Evolutionary conservation across 148 eudicot genomes (phyloP).

Genomic region (Diospyros kaki): DNA sequence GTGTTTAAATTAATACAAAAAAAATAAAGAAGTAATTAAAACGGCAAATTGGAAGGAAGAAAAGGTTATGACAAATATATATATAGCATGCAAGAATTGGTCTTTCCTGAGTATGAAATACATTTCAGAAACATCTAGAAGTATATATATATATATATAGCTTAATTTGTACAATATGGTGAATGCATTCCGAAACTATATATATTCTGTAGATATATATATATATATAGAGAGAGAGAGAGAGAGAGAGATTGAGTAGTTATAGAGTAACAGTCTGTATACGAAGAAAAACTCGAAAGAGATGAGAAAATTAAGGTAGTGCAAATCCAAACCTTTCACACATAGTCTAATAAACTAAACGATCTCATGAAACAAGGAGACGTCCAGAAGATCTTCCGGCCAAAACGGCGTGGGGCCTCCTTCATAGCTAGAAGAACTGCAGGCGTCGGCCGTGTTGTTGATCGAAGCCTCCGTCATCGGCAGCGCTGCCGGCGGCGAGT

Average conservation of each 20-base stretch:
- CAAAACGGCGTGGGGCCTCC: slow-evolving; percentile 40
- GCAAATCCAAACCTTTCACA: slow-evolving; percentile 16
- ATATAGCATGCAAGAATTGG: too few species aligned
- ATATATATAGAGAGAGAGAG: not conserved
- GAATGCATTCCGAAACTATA: not conserved
- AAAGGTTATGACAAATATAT: too few species aligned
- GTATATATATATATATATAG: not conserved
- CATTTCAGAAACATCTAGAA: not conserved
- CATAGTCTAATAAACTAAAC: slow-evolving; percentile 21
- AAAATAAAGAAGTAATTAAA: too few species aligned
- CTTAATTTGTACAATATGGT: slow-evolving; percentile 3
- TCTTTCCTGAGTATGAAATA: not conserved
- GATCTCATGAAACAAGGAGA: slow-evolving; percentile 60
- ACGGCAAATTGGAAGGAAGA: too few species aligned
- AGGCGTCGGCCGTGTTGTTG: slow-evolving; percentile 35
- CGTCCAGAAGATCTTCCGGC: slow-evolving; percentile 71
- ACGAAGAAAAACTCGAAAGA: slow-evolving; percentile 12
- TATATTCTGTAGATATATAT: not conserved
- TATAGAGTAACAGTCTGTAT: slow-evolving; percentile 3
- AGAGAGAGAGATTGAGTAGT: too few species aligned
- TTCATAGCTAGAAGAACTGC: slow-evolving; percentile 32
- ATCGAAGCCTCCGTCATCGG: slow-evolving; percentile 18
- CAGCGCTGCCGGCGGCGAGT: slow-evolving; percentile 24
- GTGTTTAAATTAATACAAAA: too few species aligned
- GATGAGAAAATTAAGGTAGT: not conserved